Evolutionary conservation across 2,329 filamentous ascomycete genomes (phyloP).

Genomic region (Cladosporium halotolerans): DNA sequence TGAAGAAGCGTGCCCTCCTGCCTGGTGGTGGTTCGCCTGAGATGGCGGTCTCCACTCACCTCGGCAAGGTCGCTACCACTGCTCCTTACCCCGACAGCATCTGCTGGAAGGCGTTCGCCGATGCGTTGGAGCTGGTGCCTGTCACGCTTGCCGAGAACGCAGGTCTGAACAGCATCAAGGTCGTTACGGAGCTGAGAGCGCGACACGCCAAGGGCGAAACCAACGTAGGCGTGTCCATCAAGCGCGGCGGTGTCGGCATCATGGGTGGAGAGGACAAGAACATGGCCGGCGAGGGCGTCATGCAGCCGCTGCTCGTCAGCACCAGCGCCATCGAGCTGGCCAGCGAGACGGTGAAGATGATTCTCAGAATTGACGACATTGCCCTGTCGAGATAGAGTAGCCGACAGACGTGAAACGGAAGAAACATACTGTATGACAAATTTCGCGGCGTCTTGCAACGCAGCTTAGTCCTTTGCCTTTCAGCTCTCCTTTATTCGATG

Average conservation of each 20-base stretch:
- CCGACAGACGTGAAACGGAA: conserved; percentile 10
- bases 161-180: conserved; percentile 95
- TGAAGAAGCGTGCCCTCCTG: conserved; percentile 99
- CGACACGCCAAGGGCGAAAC: conserved; percentile 91
- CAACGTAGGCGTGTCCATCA: conserved; percentile 96
- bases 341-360: conserved; percentile 98
- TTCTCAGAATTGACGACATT: conserved; percentile 63
- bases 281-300: conserved; percentile 54
- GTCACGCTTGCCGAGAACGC: conserved; percentile 97
- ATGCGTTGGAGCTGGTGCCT: conserved; percentile 94
- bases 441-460: conserved; percentile 3
- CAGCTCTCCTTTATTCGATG: too few relatives aligned
- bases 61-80: conserved; percentile 74
- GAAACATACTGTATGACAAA: conserved; percentile 9
- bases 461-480: not conserved
- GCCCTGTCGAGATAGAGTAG: conserved; percentile 39
- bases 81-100: conserved; percentile 90
- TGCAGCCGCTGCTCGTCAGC: conserved; percentile 92
- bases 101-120: conserved; percentile 98
- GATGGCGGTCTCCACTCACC: conserved; percentile 86
- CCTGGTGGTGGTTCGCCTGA: conserved; percentile 94
- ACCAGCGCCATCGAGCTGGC: conserved; percentile 96
- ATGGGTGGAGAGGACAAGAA: conserved; percentile 61
- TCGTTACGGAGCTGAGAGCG: conserved; percentile 91
- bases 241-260: conserved; percentile 91